Evolutionary conservation across 108 stramenopile genomes (phyloP).

Genomic region (Thalassiosira profunda): DNA sequence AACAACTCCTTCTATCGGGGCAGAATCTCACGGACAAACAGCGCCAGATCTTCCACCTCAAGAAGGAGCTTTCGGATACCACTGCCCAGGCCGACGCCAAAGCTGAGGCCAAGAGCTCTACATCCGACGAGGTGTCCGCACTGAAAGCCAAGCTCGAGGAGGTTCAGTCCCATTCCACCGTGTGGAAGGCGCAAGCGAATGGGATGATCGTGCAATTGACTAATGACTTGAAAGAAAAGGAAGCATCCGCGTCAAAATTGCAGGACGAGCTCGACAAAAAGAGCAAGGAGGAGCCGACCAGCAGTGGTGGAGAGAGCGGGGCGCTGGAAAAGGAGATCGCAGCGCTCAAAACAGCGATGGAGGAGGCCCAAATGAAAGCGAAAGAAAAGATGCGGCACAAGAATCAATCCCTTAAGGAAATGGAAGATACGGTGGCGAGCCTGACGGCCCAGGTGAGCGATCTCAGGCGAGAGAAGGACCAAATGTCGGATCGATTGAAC

Average conservation of each 20-base stretch:
- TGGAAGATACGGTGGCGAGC: conserved; percentile 26
- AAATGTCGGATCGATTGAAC: conserved; percentile 5
- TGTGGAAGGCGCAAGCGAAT: conserved; percentile 31
- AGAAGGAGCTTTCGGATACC: conserved; percentile 16
- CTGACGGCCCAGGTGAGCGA: conserved; percentile 29
- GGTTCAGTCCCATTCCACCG: conserved; percentile 3
- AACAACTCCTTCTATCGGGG: conserved; percentile 28
- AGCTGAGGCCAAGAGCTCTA: neutral
- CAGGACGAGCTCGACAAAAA: conserved; percentile 8
- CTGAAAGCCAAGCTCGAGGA: conserved; percentile 20
- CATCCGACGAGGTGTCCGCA: neutral
- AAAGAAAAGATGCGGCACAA: conserved; percentile 37
- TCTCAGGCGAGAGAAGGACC: conserved; percentile 32
- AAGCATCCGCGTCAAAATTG: conserved; percentile 6
- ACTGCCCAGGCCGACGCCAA: neutral
- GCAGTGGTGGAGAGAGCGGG: neutral
- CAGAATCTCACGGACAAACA: conserved; percentile 28
- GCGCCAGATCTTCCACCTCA: conserved; percentile 19
- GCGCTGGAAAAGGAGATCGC: conserved; percentile 1
- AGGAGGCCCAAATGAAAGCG: conserved; percentile 27
- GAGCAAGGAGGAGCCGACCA: neutral
- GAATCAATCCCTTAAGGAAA: conserved; percentile 35
- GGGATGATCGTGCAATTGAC: conserved; percentile 20
- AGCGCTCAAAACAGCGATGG: neutral
- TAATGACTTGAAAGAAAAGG: conserved; percentile 24